phyloP scores from a whole-genome alignment of 2,329 filamentous ascomycete species.

The Reticulascus tulasneorum region DNA sequence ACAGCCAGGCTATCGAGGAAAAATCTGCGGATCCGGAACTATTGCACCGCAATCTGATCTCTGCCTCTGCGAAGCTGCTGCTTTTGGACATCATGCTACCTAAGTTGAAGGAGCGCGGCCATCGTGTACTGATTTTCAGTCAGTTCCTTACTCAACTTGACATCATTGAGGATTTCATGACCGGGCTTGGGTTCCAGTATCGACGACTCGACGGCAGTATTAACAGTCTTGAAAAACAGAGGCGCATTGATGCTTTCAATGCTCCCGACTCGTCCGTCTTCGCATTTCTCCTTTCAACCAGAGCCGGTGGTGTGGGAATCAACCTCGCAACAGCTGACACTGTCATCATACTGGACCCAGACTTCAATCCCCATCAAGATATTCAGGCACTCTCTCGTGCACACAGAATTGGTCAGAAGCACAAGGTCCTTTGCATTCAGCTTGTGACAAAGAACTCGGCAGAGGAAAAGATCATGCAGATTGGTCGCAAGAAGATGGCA shows the following conservation, averaged over 20 bases:
- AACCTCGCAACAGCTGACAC: slow-evolving; percentile 96
- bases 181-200: slow-evolving; percentile 67
- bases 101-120: slow-evolving; percentile 77
- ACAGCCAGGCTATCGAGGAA: slow-evolving; percentile 87
- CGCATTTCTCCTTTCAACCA: slow-evolving; percentile 87
- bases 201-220: slow-evolving; percentile 84
- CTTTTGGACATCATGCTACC: slow-evolving; percentile 82
- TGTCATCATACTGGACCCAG: slow-evolving; percentile 93
- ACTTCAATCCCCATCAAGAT: slow-evolving; percentile 98
- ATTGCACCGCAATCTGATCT: slow-evolving; percentile 77
- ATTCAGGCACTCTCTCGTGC: slow-evolving; percentile 92
- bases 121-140: slow-evolving; percentile 91
- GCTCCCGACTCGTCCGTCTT: slow-evolving; percentile 78
- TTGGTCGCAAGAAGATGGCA: slow-evolving; percentile 92
- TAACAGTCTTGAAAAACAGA: slow-evolving; percentile 81
- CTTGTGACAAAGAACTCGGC: slow-evolving; percentile 84
- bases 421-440: slow-evolving; percentile 94
- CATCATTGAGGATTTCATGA: slow-evolving; percentile 88
- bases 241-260: slow-evolving; percentile 91
- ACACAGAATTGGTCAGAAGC: slow-evolving; percentile 93
- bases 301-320: slow-evolving; percentile 94
- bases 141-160: slow-evolving; percentile 88
- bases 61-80: slow-evolving; percentile 86
- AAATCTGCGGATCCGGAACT: slow-evolving; percentile 56
- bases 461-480: slow-evolving; percentile 95